Percentiles rank a stretch among this genome's conserved stretches.
Evolutionary conservation across 1,139 yeast species (phyloP).

Genomic region (Yamadazyma atmosphaerica): DNA sequence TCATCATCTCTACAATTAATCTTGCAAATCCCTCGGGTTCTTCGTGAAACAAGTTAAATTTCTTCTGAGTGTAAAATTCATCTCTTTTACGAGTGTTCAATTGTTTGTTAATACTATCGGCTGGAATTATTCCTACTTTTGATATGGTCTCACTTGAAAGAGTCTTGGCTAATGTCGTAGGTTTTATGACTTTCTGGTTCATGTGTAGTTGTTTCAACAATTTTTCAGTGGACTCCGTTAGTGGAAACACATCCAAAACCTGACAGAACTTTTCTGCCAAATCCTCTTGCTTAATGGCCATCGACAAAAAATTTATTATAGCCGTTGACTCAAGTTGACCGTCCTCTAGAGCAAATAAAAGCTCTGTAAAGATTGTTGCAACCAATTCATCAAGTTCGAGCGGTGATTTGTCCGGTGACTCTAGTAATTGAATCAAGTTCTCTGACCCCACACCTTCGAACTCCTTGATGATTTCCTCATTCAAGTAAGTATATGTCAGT

Average conservation of each 20-base stretch:
- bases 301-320: slow-evolving; percentile 27
- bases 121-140: slow-evolving; percentile 40
- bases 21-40: slow-evolving; percentile 81
- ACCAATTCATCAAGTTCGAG: slow-evolving; percentile 12
- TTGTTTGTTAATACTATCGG: slow-evolving; percentile 35
- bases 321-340: slow-evolving; percentile 23
- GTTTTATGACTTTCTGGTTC: slow-evolving; percentile 33
- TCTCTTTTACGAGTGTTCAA: slow-evolving; percentile 50
- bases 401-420: slow-evolving; percentile 20
- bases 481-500: slow-evolving; percentile 21
- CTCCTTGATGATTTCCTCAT: slow-evolving; percentile 27
- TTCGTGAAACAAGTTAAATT: slow-evolving; percentile 75
- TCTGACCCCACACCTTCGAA: slow-evolving; percentile 32
- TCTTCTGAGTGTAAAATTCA: slow-evolving; percentile 65
- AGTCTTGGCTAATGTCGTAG: slow-evolving; percentile 36
- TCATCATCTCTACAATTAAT: slow-evolving; percentile 53
- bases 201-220: slow-evolving; percentile 28
- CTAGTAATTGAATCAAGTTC: slow-evolving; percentile 28
- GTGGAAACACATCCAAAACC: slow-evolving; percentile 46
- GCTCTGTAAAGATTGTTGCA: slow-evolving; percentile 32
- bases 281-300: slow-evolving; percentile 32
- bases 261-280: slow-evolving; percentile 44
- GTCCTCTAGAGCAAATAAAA: slow-evolving; percentile 33
- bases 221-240: slow-evolving; percentile 24
- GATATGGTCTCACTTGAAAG: slow-evolving; percentile 38